These are phyloP conservation scores for Potentilla sterilis DNA, from an alignment of 306 rosid species.

Conservation along the genomic window DNA sequence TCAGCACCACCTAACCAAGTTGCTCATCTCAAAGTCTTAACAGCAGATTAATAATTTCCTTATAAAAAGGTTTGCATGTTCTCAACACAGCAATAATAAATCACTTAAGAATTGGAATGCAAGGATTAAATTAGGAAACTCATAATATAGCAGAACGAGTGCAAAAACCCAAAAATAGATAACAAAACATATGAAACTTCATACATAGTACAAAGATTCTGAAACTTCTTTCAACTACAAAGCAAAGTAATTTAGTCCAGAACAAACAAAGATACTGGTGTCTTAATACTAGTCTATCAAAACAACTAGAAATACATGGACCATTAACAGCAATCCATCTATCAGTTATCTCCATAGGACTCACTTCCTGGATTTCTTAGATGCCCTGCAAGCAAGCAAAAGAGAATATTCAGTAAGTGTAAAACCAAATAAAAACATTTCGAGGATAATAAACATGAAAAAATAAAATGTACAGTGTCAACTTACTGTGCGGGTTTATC, in stretches of 20 bases:
- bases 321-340: constrained; percentile 20
- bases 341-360: constrained; percentile 15
- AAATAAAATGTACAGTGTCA: neutral
- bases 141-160: neutral
- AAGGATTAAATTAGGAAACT: neutral
- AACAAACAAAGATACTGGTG: constrained; percentile 30
- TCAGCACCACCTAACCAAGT: neutral
- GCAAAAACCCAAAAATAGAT: constrained; percentile 12
- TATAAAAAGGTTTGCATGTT: neutral
- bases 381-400: constrained; percentile 44
- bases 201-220: constrained; percentile 24
- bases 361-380: constrained; percentile 81
- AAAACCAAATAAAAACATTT: too few species aligned
- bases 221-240: constrained; percentile 38
- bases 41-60: too few species aligned
- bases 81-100: neutral
- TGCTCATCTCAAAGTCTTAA: neutral
- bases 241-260: constrained; percentile 35
- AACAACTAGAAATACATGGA: constrained; percentile 13
- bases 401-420: neutral
- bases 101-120: neutral
- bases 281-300: constrained; percentile 52
- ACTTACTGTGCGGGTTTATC: constrained; percentile 71
- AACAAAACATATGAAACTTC: constrained; percentile 8
- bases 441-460: neutral